These are phyloP conservation scores for Trichoderma citrinoviride DNA, from an alignment of 2,329 filamentous ascomycete genomes.

Conservation along the genomic window DNA sequence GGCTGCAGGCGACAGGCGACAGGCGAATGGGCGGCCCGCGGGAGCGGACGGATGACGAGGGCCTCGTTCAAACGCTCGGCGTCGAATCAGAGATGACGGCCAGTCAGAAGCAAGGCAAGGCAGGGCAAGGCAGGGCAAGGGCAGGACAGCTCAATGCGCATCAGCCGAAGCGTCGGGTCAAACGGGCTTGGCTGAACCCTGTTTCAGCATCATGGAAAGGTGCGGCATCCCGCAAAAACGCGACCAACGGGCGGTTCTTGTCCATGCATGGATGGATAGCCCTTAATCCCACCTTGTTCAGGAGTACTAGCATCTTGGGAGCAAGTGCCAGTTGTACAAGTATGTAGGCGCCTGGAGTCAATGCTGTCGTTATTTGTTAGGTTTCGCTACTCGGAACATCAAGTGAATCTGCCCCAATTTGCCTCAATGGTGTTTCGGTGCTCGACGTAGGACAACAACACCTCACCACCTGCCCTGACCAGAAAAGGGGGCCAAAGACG, in stretches of 20 bases:
- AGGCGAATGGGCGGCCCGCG: neutral
- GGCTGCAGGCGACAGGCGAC: slow-evolving; percentile 10
- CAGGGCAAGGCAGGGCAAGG: neutral
- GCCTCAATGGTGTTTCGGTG: too few relatives aligned
- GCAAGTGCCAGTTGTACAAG: too few relatives aligned
- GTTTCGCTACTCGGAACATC: too few relatives aligned
- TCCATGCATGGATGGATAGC: neutral
- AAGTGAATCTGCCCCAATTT: too few relatives aligned
- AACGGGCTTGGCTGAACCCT: slow-evolving; percentile 11
- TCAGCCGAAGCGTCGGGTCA: slow-evolving; percentile 19
- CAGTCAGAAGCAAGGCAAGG: too few relatives aligned
- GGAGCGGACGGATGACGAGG: slow-evolving; percentile 8
- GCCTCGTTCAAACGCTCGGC: slow-evolving; percentile 10
- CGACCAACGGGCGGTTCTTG: too few relatives aligned
- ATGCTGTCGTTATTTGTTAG: too few relatives aligned
- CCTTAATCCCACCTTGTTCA: too few relatives aligned
- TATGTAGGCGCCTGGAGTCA: too few relatives aligned
- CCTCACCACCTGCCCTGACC: too few relatives aligned
- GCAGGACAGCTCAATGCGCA: slow-evolving; percentile 2
- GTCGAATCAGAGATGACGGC: neutral
- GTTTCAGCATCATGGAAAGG: slow-evolving; percentile 22
- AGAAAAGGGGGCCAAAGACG: neutral
- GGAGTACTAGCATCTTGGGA: too few relatives aligned
- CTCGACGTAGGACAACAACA: too few relatives aligned
- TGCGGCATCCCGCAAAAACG: slow-evolving; percentile 12